phyloP scores from a whole-genome alignment of 192 early-diverging fungal genomes.

The Mortierella alpina region DNA sequence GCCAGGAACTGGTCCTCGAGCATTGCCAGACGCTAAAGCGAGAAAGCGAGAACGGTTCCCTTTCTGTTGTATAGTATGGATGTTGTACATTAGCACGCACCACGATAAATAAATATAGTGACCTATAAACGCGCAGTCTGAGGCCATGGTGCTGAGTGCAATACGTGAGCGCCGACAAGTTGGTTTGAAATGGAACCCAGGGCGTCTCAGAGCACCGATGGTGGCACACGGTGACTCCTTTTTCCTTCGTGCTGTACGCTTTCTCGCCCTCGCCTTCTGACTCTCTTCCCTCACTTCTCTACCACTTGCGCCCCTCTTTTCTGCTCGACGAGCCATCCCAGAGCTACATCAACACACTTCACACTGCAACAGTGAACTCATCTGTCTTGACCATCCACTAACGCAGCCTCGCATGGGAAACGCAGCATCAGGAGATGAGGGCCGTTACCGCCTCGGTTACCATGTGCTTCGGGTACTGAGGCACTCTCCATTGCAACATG shows the following conservation, averaged over 20 bases:
- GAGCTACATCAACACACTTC: not conserved
- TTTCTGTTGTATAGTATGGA: too few relatives aligned
- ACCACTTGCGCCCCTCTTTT: not conserved
- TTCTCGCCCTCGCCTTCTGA: not conserved
- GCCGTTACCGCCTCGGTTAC: slow-evolving; percentile 64
- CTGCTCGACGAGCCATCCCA: too few relatives aligned
- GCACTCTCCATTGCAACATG: not conserved
- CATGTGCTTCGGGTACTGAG: slow-evolving; percentile 72
- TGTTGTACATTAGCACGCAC: too few relatives aligned
- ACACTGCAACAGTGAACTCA: slow-evolving; percentile 1
- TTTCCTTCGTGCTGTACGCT: not conserved
- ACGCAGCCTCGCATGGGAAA: slow-evolving; percentile 54
- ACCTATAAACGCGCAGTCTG: too few relatives aligned
- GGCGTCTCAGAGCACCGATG: too few relatives aligned
- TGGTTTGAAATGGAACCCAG: too few relatives aligned
- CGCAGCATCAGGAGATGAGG: slow-evolving; percentile 57
- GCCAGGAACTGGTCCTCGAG: slow-evolving; percentile 61
- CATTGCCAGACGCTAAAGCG: not conserved
- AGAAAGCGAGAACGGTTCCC: not conserved
- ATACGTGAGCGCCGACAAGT: too few relatives aligned
- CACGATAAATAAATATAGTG: too few relatives aligned
- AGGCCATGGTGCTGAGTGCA: not conserved
- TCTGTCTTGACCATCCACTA: too few relatives aligned
- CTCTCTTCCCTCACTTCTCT: not conserved
- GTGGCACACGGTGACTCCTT: not conserved